Percentiles rank a stretch among this genome's conserved stretches.
phyloP scores from a whole-genome alignment of 176 grass and related monocot genomes.

The Oryza meridionalis region DNA sequence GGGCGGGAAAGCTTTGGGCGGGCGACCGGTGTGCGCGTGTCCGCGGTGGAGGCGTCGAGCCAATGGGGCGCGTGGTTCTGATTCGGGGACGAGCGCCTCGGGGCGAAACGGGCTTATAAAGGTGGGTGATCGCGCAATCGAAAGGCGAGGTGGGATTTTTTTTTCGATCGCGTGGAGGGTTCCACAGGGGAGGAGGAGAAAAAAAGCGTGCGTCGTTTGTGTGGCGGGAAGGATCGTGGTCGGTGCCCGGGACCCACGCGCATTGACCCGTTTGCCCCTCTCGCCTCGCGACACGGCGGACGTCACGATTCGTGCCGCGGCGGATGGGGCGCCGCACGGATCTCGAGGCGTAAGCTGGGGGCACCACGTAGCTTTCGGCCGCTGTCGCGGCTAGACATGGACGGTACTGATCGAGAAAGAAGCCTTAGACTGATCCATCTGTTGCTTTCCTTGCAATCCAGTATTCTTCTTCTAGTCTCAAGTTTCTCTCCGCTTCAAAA shows the following conservation, averaged over 20 bases:
- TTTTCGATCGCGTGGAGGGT: conserved; percentile 41
- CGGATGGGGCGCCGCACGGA: not conserved
- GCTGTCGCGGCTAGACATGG: conserved; percentile 31
- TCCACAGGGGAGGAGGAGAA: conserved; percentile 31
- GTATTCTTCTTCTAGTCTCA: not conserved
- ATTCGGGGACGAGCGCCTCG: conserved; percentile 29
- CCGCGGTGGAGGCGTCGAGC: conserved; percentile 19
- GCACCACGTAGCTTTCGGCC: conserved; percentile 17
- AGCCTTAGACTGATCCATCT: conserved; percentile 11
- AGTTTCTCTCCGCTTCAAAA: not conserved
- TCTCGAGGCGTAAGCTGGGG: conserved; percentile 29
- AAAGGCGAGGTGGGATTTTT: conserved; percentile 37
- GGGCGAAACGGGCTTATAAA: conserved; percentile 47
- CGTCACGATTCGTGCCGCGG: conserved; percentile 38
- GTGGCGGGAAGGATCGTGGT: conserved; percentile 54
- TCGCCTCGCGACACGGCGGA: not conserved
- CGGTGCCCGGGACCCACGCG: conserved; percentile 57
- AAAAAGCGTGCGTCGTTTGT: conserved; percentile 16
- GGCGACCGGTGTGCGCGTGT: conserved; percentile 52
- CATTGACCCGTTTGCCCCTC: conserved; percentile 28
- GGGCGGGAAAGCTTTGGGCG: conserved; percentile 33
- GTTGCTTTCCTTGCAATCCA: conserved; percentile 63
- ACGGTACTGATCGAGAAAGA: conserved; percentile 41
- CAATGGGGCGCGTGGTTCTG: conserved; percentile 57
- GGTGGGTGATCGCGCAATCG: conserved; percentile 6